Evolutionary conservation across 1,139 yeast genomes (phyloP), one percentile per base, ranked within the genome.

Genomic region (Debaryomycetaceae sp.): DNA sequence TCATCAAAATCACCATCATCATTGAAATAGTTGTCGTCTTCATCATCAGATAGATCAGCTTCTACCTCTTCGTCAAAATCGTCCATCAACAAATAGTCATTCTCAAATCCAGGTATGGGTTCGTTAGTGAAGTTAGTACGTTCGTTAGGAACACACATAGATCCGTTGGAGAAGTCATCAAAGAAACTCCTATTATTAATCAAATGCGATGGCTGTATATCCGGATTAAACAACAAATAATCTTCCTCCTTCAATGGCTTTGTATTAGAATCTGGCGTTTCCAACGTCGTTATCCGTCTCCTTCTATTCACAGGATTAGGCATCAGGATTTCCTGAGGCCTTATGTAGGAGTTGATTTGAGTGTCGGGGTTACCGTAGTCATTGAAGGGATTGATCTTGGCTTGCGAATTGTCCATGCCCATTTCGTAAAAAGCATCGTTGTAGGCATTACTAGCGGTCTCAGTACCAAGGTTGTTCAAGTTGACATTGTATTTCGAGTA

Each of bases 191-290:
- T 46, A 22, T 37, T 43, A n/a, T 62, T 60, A 43, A 71, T 60
- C 45, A 72, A 59, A 34, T 69, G 70, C 24, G 76, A 71, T 22
- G 78, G 78, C 53, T 71, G 72, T 24, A 72, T 68, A 52, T 72
- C 69, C 6, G 78, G 70, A 52, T 72, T 69, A 54, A 62, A 69
- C 51, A 72, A 64, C 48, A 66, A 62, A 50, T 62, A 68, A 44
- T 71, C 75, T 27, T 69, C 74, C 40, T 68, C 72, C 51, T 64
- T 63, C 51, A 57, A 52, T 43, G 46, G 46, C 44, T 49, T 58
- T 42, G 52, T 42, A 34, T 53, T 48, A n/a, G 53, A 53, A 29
- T 53, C 58, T 5, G 55, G 47, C 8, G 59, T 62, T 34, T 63
- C 71, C 35, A 70, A 56, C 6, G 73, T 65, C 36, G 72, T 71